Evolutionary conservation across 805 yeast species (phyloP), one percentile per base, ranked within the genome.

Genomic region (Candida fluviatilis): DNA sequence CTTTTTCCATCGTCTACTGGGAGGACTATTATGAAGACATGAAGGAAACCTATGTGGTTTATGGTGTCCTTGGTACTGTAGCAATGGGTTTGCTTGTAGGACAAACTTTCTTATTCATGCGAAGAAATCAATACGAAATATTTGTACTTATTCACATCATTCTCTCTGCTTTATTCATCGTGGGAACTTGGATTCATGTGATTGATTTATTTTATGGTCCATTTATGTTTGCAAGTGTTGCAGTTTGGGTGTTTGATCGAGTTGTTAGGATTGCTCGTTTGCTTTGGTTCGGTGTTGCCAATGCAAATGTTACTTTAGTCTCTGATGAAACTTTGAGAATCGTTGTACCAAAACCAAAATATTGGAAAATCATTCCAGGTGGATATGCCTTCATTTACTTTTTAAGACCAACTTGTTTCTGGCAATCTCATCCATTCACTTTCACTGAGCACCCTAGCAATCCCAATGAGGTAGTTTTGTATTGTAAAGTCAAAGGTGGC

Each of bases 391-490:
- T 66, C 47, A 48, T 66, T 34, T 63, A 64, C 39, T 66, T 67
- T 40, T 40, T 60, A 18, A 50, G 53, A 32, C 58, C 62, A 11
- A 33, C 51, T 16, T 62, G 56, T 46, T 67, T 66, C 47, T 66
- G 68, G 68, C 72, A 66, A 51, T 62, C 69, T 4, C 73, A 67
- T 47, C 71, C 71, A 6, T 67, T 66, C 42, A 62, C 71, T 0
- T 61, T 60, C 37, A 53, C 59, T 24, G 60, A 55, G 37, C 38
- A 60, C 35, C 28, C 49, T 28, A 54, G 49, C n/a, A 48, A 46
- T 27, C 41, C 46, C 10, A 40, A 50, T 12, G 41, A 46, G 4
- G 52, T 66, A 15, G 48, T 51, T 2, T 54, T 66, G 19, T 64
- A 54, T 49, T 54, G 58, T 37, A 66, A 65, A 42, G 60, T 63